Evolutionary conservation across 2,329 filamentous ascomycete genomes (phyloP), one percentile per base, ranked within the genome.

Genomic region (Lasiodiplodia citricola): DNA sequence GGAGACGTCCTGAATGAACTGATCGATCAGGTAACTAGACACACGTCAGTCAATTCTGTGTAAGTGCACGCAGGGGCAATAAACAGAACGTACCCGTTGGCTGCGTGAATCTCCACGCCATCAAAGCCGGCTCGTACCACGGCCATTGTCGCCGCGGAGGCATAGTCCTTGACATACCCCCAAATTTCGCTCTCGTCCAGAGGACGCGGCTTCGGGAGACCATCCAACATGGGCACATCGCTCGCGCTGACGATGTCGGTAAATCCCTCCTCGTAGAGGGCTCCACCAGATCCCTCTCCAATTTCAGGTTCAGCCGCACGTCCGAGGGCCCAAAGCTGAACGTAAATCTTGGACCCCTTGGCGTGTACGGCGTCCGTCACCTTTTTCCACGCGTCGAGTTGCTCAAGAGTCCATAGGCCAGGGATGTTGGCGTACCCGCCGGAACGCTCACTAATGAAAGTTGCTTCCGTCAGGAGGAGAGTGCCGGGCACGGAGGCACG

Each of bases 241-340:
- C 47, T 51, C 47, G 47, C 47, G 18, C 47, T 51, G 16, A 51
- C 47, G 28, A 28, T 4, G 28, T 28, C 28, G 28, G 28, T 28
- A 1, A 28, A 28, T 28, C 28, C 28, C 28, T 28, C 28, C 5
- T 28, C 28, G 28, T 28, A 51, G 21, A 13, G 79, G 74, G 56
- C 75, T 66, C 73, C 71, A 67, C 2, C 57, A 28, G 74, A 28
- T 81, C 76, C n/a, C 73, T 74, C 23, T 76, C 72, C 18, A 81
- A 28, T 28, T 28, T 75, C 70, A 0, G 78, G 74, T 69, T 81
- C 76, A 0, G 86, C 86, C 3, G 84, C 83, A 3, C 90, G 85
- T 3, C 90, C 89, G 5, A 87, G 79, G 0, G 84, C 84, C 83
- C 87, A 91, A 0, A 92, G 80, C 74, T 92, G 90, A 2, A 84